A percentile compares a stretch with the other conserved stretches of the same genome.
These are phyloP conservation scores for Solanum virginianum DNA, from an alignment of 257 asterid genomes.

Conservation along the genomic window DNA sequence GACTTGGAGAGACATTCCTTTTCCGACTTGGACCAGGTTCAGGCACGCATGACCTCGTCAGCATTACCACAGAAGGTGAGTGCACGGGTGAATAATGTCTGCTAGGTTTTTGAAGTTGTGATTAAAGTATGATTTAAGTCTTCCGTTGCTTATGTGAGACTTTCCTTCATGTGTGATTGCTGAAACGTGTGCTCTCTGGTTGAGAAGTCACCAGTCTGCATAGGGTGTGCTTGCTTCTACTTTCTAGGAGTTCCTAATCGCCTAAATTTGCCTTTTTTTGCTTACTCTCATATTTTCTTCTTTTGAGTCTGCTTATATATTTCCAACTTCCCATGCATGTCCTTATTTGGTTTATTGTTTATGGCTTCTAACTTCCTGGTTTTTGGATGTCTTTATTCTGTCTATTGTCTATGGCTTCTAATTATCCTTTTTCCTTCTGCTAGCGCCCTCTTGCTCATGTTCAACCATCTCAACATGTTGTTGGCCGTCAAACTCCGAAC, in stretches of 20 bases:
- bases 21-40: conserved; percentile 13
- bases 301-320: neutral
- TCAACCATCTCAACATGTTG: conserved; percentile 19
- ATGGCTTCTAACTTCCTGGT: neutral
- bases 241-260: neutral
- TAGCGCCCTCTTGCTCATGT: conserved; percentile 11
- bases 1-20: conserved; percentile 12
- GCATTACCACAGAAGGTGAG: conserved; percentile 13
- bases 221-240: neutral
- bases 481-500: conserved; percentile 6
- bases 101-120: neutral
- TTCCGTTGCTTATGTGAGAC: neutral
- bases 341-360: neutral
- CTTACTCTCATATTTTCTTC: neutral
- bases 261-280: neutral
- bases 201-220: neutral
- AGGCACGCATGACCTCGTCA: conserved; percentile 20
- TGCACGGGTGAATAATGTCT: conserved; percentile 18
- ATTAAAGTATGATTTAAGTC: neutral
- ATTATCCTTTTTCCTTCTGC: conserved; percentile 2
- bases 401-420: neutral
- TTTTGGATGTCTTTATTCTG: neutral
- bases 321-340: neutral
- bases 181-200: neutral
- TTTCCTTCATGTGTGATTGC: neutral